Base-by-base conservation (phyloP, 2,329 filamentous ascomycete genomes). In the Trichoderma semiorbis region DNA sequence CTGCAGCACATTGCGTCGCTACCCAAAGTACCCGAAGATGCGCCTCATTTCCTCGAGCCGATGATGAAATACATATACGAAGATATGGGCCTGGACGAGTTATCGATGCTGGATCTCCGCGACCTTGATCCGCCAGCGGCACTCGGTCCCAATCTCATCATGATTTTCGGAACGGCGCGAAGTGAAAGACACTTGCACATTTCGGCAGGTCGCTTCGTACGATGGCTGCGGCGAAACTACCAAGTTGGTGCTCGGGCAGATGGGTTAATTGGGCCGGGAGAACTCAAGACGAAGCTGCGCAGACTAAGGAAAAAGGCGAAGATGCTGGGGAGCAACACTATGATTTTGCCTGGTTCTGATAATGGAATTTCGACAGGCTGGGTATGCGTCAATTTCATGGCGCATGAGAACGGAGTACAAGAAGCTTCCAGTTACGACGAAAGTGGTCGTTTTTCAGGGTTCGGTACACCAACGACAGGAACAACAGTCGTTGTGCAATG, bases 171-270 rank as follows among this genome's bases (percentile, higher is more conserved):
- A 53, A 97, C 94, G 10, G 93, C 95, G 16, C 91, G 96, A 72
- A 97, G 93, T 77, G 93, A 98, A 80, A 94, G 95, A 67, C 96
- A 99, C 83, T 85, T 99, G 43, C 95, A 97, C 78, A 92, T 97
- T 26, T 93, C 93, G 1, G 94, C 95, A 0, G 94, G 97, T 78
- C 90, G 94, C n/a, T 88, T 97, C 30, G 93, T 95, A 74, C 89
- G 95, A 72, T 98, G 93, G 92, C 83, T 98, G 58, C 88, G 94
- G 67, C 90, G 87, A 55, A 88, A 90, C 14, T 89, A 93, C 80
- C 90, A 90, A 69, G 83, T 98, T 47, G 84, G 87, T 2, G 93
- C 95, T 1, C 88, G 90, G 75, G 95, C 96, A 0, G 96, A 97
- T 79, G 96, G 96, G 0, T 83, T 98, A 55, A 86, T 99, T 71